These are phyloP conservation scores for Polytrichum formosum DNA, from an alignment of 225 moss, liverwort and hornwort species.

Conservation along the genomic window DNA sequence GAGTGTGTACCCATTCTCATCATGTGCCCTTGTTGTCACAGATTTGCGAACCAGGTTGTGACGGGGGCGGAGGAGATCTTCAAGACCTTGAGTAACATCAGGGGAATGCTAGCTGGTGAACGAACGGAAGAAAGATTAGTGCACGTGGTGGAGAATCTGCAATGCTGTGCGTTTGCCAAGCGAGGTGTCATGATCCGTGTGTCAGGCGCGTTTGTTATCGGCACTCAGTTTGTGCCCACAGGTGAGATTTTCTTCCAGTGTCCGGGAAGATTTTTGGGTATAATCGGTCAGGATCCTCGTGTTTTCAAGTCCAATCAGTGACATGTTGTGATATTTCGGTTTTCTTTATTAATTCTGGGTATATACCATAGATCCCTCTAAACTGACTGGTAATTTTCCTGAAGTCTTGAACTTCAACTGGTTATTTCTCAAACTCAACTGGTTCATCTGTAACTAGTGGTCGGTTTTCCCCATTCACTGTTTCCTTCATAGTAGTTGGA, in stretches of 20 bases:
- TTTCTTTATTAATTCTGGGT: too few species aligned
- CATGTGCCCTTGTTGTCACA: constrained; percentile 11
- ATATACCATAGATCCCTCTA: too few species aligned
- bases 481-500: neutral
- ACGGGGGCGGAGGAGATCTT: constrained; percentile 78
- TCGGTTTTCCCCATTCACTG: too few species aligned
- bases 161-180: constrained; percentile 89
- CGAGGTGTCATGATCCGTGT: constrained; percentile 96
- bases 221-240: constrained; percentile 98
- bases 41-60: constrained; percentile 78
- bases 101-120: constrained; percentile 77
- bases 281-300: too few species aligned
- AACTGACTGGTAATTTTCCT: too few species aligned
- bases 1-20: too few species aligned
- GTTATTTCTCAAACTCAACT: too few species aligned
- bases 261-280: too few species aligned
- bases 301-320: too few species aligned
- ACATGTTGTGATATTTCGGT: too few species aligned
- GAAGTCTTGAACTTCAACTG: too few species aligned
- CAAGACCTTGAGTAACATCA: constrained; percentile 67
- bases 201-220: constrained; percentile 84
- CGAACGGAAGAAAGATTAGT: constrained; percentile 90
- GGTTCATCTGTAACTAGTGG: too few species aligned
- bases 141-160: constrained; percentile 87
- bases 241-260: constrained; percentile 18